Percentiles rank a stretch among this genome's conserved stretches.
Evolutionary conservation across 164 flowering plant genomes (phyloP).

Genomic region (Vitis amurensis): DNA sequence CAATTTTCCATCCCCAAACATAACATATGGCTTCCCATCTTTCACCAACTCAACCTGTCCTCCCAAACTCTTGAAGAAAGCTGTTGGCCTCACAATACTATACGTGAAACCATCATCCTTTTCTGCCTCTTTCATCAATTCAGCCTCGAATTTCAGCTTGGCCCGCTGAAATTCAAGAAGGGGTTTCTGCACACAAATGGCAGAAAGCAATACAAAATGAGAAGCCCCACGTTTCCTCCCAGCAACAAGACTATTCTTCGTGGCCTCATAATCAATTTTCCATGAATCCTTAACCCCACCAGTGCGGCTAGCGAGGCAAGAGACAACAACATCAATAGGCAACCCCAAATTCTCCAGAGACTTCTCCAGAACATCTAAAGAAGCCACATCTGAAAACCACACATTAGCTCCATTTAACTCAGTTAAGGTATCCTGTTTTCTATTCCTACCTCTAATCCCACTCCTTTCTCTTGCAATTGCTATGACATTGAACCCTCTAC

Average conservation of each 20-base stretch:
- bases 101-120: constrained; percentile 54
- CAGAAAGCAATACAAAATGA: constrained; percentile 89
- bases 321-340: constrained; percentile 77
- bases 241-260: constrained; percentile 77
- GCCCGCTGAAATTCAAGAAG: constrained; percentile 91
- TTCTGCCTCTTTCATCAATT: constrained; percentile 58
- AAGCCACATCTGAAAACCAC: constrained; percentile 80
- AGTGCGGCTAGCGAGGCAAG: constrained; percentile 84
- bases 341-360: constrained; percentile 48
- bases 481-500: constrained; percentile 77
- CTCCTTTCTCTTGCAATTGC: constrained; percentile 85
- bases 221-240: constrained; percentile 69
- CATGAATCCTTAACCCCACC: constrained; percentile 93
- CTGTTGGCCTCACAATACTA: constrained; percentile 95
- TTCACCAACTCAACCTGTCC: constrained; percentile 95
- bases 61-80: constrained; percentile 91
- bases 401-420: constrained; percentile 70
- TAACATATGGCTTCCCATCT: constrained; percentile 93
- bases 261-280: constrained; percentile 90
- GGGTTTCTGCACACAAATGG: constrained; percentile 93
- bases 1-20: constrained; percentile 93
- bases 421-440: constrained; percentile 57
- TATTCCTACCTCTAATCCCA: constrained; percentile 68
- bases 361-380: constrained; percentile 49
- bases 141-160: constrained; percentile 84